Evolutionary conservation across 768 basidiomycete genomes (phyloP), one percentile per base, ranked within the genome.

Genomic region (Collybia nuda): DNA sequence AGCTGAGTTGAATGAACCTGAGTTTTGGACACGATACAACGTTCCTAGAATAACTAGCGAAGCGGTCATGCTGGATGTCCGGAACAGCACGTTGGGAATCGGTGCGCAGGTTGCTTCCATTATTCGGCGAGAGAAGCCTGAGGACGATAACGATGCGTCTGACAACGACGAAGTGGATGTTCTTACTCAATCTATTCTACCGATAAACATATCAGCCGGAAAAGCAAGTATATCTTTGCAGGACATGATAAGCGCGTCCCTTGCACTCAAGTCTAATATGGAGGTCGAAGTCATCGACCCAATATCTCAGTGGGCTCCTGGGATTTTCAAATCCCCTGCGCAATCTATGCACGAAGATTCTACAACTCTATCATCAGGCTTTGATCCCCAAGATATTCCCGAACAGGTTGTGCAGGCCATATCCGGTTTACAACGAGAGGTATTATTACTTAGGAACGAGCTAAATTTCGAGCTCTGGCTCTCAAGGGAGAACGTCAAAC

Each of bases 381-480:
- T 65, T 14, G 35, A 12, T 28, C 50, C 38, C 18, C 42, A 56
- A 17, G 58, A 54, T 9, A 54, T 79, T 15, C 75, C 81, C 7
- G 56, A 70, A 5, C 79, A 80, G 56, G 73, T 83, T n/a, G 73
- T 74, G n/a, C 78, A 83, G 47, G 84, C 83, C 7, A 82, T 93
- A 24, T 78, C 84, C 12, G 76, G 72, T 5, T 70, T 94, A 51
- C 92, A 94, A 64, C 76, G 86, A 39, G 89, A 93, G 60, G 75
- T 88, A 1, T 65, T 92, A 2, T 66, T 92, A 23, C 71, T 93
- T 23, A 76, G 86, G 43, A 90, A 84, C 61, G 90, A 93, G 56
- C 80, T 93, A 37, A 90, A 91, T 62, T 90, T 93, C 53, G 88
- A 93, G 68, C 72, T 86, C 21, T 94, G 90, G 88, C 70, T 88